Evolutionary conservation across 257 asterid species (phyloP).

Genomic region (Jacaranda mimosifolia): DNA sequence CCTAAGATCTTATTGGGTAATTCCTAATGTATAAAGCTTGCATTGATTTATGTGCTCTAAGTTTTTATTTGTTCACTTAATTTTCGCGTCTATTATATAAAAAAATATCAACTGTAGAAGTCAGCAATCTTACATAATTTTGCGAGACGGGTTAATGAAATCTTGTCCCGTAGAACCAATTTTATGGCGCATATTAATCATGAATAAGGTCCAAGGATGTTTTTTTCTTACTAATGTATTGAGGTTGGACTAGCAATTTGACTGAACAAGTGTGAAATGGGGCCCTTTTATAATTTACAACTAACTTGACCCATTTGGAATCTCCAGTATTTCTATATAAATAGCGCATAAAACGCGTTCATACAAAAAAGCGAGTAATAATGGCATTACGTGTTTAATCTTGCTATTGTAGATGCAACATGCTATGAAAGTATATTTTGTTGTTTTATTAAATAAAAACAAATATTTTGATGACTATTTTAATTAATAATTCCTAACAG

Average conservation of each 20-base stretch:
- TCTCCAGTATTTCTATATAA: not conserved
- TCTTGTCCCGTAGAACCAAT: conserved; percentile 22
- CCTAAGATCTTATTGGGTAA: too few species aligned
- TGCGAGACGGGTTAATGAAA: not conserved
- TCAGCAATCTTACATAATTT: conserved; percentile 13
- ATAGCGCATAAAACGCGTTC: too few species aligned
- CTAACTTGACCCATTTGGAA: not conserved
- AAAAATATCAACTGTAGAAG: not conserved
- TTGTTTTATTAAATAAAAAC: not conserved
- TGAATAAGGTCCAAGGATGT: not conserved
- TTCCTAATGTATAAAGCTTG: too few species aligned
- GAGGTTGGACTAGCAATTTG: conserved; percentile 10
- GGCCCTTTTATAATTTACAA: not conserved
- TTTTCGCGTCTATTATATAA: too few species aligned
- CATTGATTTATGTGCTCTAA: too few species aligned
- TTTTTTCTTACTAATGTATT: not conserved
- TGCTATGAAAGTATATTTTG: not conserved
- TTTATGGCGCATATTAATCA: conserved; percentile 29
- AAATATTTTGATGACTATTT: not conserved
- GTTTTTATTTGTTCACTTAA: too few species aligned
- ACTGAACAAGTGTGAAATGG: conserved; percentile 28
- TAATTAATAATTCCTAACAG: not conserved
- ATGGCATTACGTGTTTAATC: conserved; percentile 18
- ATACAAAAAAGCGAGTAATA: not conserved
- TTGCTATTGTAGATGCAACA: not conserved